Evolutionary conservation across 768 basidiomycete genomes (phyloP).

Genomic region (Asterophora lycoperdoides): DNA sequence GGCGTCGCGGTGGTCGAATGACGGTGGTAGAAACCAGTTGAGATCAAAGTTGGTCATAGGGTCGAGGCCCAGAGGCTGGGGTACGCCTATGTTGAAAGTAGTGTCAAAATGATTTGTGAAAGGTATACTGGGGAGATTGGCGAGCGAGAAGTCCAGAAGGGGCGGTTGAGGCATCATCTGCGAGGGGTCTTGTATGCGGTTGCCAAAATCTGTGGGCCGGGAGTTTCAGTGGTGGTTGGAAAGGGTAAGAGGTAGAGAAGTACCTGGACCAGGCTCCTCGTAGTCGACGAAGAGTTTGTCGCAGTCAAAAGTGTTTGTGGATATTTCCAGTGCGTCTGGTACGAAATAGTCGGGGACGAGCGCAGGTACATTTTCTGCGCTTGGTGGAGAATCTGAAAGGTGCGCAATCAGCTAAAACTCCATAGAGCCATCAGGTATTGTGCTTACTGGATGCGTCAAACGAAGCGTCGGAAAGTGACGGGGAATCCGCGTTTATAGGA

Average conservation of each 20-base stretch:
- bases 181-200: not conserved
- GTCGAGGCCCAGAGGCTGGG: not conserved
- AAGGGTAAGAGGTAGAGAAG: too few species aligned
- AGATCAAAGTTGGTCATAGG: not conserved
- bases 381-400: too few species aligned
- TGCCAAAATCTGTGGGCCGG: not conserved
- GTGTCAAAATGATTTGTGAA: not conserved
- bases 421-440: too few species aligned
- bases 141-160: constrained; percentile 1
- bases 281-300: constrained; percentile 9
- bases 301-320: constrained; percentile 1
- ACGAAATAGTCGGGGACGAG: not conserved
- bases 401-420: not conserved
- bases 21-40: not conserved
- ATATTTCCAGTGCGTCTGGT: not conserved
- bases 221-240: too few species aligned
- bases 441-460: not conserved
- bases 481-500: not conserved
- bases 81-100: not conserved
- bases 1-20: not conserved
- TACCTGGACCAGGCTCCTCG: constrained; percentile 5
- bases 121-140: constrained; percentile 1
- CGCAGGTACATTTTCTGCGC: too few species aligned
- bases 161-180: not conserved
- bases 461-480: not conserved